Conservation (phyloP, 2,329 filamentous ascomycete species). For the Beauveria caledonica region DNA sequence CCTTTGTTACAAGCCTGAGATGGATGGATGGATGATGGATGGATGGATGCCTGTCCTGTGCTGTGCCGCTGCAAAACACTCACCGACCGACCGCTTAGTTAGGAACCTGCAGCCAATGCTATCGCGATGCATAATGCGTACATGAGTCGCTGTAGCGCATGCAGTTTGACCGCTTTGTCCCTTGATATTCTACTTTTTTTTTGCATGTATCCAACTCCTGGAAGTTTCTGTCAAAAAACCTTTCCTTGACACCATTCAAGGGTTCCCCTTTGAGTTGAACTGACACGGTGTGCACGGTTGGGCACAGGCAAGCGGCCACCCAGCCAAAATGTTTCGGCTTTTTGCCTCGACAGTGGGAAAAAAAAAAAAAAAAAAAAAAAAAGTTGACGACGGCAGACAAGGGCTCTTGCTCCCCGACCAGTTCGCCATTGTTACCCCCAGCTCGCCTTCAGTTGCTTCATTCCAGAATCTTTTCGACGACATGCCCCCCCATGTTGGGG, state of each 20-base stretch:
- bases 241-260: background rate
- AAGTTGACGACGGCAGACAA: background rate
- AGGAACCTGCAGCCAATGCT: background rate
- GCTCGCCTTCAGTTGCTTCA: background rate
- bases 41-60: background rate
- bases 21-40: too few relatives aligned
- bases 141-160: slow-evolving; percentile 2
- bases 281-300: background rate
- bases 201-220: background rate
- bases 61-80: background rate
- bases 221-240: background rate
- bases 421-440: too few relatives aligned
- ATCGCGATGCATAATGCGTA: background rate
- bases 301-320: background rate
- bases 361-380: background rate
- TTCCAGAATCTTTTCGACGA: background rate
- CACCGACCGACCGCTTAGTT: background rate
- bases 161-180: slow-evolving; percentile 1
- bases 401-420: background rate
- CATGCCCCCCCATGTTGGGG: background rate
- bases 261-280: background rate
- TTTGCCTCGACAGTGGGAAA: too few relatives aligned
- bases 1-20: background rate
- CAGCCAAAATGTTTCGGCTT: background rate
- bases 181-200: background rate